Percentiles rank a stretch among this genome's conserved stretches.
These are phyloP conservation scores for Globisporangium barbulae DNA, from an alignment of 352 stramenopile genomes.

Conservation along the genomic window DNA sequence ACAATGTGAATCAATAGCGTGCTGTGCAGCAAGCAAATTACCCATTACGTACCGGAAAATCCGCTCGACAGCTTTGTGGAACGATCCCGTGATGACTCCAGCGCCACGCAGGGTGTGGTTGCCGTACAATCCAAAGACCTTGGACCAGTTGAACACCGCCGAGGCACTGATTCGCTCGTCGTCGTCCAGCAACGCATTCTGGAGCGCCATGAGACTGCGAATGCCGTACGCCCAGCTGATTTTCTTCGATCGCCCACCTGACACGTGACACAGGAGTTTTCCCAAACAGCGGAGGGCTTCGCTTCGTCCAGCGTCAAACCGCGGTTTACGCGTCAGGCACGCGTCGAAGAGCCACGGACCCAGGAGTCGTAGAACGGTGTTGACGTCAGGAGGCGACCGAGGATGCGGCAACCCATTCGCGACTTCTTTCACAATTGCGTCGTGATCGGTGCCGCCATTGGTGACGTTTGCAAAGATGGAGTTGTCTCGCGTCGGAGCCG, in stretches of 20 bases:
- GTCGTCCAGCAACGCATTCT: constrained; percentile 73
- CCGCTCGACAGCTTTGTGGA: constrained; percentile 77
- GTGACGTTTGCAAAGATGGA: constrained; percentile 42
- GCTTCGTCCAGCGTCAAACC: constrained; percentile 67
- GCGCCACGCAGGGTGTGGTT: constrained; percentile 79
- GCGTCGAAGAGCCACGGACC: constrained; percentile 86
- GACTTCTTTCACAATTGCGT: constrained; percentile 21
- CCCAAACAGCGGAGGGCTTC: constrained; percentile 77
- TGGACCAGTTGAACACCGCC: constrained; percentile 83
- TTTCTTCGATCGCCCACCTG: constrained; percentile 68
- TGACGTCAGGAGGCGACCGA: constrained; percentile 76
- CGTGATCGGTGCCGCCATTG: constrained; percentile 29
- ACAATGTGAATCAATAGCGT: not conserved
- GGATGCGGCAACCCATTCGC: constrained; percentile 28
- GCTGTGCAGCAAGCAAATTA: not conserved
- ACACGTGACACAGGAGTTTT: constrained; percentile 68
- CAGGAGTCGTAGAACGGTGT: constrained; percentile 75
- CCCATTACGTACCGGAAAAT: constrained; percentile 55
- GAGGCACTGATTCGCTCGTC: constrained; percentile 78
- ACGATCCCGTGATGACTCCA: constrained; percentile 71
- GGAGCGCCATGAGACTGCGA: constrained; percentile 77
- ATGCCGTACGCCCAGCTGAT: constrained; percentile 84
- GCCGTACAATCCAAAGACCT: constrained; percentile 77
- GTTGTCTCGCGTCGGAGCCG: constrained; percentile 37
- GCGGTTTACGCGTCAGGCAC: constrained; percentile 64